Conservation (phyloP, 2,329 filamentous ascomycete genomes). For the Colletotrichum sp. region DNA sequence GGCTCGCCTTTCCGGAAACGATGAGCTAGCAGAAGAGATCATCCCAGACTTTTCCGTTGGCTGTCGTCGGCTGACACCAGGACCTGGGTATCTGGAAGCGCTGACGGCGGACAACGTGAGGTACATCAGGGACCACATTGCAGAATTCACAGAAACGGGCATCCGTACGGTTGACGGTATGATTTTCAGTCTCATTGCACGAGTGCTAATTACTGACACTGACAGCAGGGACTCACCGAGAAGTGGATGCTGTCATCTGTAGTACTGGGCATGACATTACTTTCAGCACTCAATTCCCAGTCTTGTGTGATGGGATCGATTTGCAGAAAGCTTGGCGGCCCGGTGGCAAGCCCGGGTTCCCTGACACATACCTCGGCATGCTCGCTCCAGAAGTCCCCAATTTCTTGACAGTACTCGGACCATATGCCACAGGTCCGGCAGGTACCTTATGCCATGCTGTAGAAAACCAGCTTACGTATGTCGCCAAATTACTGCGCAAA, state of each 20-base stretch:
- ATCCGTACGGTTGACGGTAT: neutral
- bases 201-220: neutral
- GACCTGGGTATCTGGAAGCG: neutral
- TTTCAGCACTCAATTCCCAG: neutral
- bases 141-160: neutral
- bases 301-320: neutral
- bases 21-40: neutral
- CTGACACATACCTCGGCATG: neutral
- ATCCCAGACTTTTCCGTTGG: neutral
- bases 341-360: neutral
- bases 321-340: neutral
- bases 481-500: neutral
- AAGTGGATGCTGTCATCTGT: neutral
- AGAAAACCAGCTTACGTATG: neutral
- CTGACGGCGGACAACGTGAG: neutral
- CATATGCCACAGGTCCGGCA: neutral
- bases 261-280: neutral
- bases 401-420: neutral
- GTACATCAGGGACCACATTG: neutral
- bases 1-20: neutral
- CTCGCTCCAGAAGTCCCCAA: neutral
- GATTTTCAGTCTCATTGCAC: rapidly evolving
- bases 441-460: neutral
- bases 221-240: rapidly evolving
- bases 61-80: neutral